Evolutionary conservation across 192 early-diverging fungal genomes (phyloP), one percentile per base, ranked within the genome.

Genomic region (Endogone sp.): DNA sequence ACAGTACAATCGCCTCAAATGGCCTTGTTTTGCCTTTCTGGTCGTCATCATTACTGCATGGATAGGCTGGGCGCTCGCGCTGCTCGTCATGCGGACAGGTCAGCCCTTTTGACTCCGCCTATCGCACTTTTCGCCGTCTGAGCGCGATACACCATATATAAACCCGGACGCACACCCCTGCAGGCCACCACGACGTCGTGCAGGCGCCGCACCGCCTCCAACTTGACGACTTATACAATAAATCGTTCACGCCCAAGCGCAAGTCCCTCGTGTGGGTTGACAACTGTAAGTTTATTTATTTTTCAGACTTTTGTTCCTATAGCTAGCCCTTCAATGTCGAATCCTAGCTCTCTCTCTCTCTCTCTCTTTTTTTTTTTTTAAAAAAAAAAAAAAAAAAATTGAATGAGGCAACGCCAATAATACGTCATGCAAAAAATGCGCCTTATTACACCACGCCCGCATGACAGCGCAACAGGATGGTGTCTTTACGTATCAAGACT

Each of bases 401-500:
- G 55, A 56, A n/a, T n/a, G n/a, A 60, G 59, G 59, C 20, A 60
- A 8, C 23, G 9, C 59, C 22, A 60, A 60, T 60, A 44, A 44
- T n/a, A n/a, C n/a, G n/a, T n/a, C n/a, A n/a, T n/a, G n/a, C n/a
- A n/a, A n/a, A n/a, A n/a, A n/a, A 13, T 56, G 55, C 55, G n/a
- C n/a, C 11, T 56, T 11, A 11, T 13, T 56, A 56, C 55, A 29
- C 20, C n/a, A 59, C 27, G 31, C 25, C 8, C 25, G 49, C 58
- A 63, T 44, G 26, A 27, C 24, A 58, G 57, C 32, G 26, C 63
- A 57, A 30, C 66, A 62, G 13, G 66, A 70, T 61, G 67, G 59
- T 2, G 26, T 54, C 13, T 63, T 49, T 16, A 64, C 62, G 4
- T 68, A 71, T 49, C 56, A 64, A 65, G 56, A 67, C 29, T 22